phyloP scores from a whole-genome alignment of 371 early-diverging fungal species.

The Smittium mucronatum region DNA sequence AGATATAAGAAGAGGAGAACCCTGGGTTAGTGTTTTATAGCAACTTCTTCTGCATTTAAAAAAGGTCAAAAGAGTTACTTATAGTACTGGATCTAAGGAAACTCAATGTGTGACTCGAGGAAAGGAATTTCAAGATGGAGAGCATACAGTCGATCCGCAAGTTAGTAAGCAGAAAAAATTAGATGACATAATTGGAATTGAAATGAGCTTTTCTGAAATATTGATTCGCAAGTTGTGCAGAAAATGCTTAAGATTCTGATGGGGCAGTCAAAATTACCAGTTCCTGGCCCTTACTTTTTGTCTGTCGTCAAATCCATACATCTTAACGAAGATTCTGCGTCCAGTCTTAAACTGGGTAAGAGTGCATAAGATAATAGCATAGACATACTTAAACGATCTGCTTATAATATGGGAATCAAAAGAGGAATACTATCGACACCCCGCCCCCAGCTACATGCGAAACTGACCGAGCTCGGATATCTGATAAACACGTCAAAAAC shows the following conservation, averaged over 20 bases:
- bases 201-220: background rate
- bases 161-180: background rate
- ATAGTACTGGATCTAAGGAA: background rate
- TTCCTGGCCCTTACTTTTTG: background rate
- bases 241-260: background rate
- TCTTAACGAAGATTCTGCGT: background rate
- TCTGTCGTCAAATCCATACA: background rate
- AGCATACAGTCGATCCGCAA: background rate
- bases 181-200: background rate
- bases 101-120: background rate
- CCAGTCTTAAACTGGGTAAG: background rate
- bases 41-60: background rate
- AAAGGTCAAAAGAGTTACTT: background rate
- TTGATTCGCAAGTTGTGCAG: background rate
- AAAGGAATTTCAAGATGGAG: background rate
- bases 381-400: background rate
- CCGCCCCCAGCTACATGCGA: background rate
- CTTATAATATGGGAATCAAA: background rate
- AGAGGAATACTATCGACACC: background rate
- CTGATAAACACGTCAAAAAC: background rate
- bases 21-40: background rate
- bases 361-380: background rate
- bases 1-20: background rate
- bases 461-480: background rate
- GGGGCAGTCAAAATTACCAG: background rate